These are phyloP conservation scores for Fomitopsis pinicola DNA, from an alignment of 1,284 basidiomycete species.

Conservation along the genomic window DNA sequence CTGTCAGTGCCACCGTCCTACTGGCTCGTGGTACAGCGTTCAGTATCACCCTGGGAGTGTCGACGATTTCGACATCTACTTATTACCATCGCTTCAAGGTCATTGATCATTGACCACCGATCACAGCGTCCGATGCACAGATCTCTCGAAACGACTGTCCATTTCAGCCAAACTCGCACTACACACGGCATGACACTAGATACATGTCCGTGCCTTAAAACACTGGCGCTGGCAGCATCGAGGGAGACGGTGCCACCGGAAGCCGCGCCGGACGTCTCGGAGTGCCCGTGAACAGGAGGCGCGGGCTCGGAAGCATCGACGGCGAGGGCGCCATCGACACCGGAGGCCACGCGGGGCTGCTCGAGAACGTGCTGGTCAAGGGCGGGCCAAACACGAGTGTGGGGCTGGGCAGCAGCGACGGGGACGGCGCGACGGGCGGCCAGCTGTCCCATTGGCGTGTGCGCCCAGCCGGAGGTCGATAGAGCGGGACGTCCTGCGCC, in stretches of 20 bases:
- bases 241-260: neutral
- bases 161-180: neutral
- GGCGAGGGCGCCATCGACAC: neutral
- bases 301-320: neutral
- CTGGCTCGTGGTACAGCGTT: too few species aligned
- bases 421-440: constrained; percentile 1
- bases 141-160: too few species aligned
- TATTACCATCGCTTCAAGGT: too few species aligned
- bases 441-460: neutral
- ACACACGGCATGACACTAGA: neutral
- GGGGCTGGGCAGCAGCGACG: neutral
- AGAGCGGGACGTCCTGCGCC: neutral
- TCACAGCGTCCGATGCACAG: too few species aligned
- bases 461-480: neutral
- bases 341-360: neutral
- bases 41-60: too few species aligned
- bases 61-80: too few species aligned
- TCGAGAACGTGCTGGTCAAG: neutral
- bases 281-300: neutral
- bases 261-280: neutral
- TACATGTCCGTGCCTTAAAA: neutral
- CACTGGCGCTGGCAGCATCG: neutral
- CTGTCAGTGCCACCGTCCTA: neutral
- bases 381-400: neutral
- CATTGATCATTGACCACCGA: too few species aligned